A percentile compares a stretch with the other conserved stretches of the same genome.
Conservation (phyloP, 2,329 filamentous ascomycete species). For the Diaporthe aspalathi region DNA sequence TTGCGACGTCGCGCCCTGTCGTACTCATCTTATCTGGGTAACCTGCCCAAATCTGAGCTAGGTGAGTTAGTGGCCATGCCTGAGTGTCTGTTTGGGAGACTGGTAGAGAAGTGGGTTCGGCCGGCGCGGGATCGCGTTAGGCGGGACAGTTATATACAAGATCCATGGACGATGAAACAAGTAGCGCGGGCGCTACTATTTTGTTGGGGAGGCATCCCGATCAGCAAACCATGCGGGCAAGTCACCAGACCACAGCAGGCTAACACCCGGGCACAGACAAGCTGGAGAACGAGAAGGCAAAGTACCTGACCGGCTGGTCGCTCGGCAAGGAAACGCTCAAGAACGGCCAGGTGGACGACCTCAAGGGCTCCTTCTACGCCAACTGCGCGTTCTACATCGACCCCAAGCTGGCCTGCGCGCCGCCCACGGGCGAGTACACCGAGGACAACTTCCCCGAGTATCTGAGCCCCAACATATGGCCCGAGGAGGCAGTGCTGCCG, state of each 20-base stretch:
- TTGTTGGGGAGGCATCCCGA: slow-evolving; percentile 1
- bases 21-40: slow-evolving; percentile 89
- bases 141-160: slow-evolving; percentile 14
- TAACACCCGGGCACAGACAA: slow-evolving; percentile 53
- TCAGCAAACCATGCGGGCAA: not conserved
- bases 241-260: not conserved
- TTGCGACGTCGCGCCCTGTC: slow-evolving; percentile 82
- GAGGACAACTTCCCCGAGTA: slow-evolving; percentile 83
- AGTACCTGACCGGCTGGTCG: slow-evolving; percentile 81
- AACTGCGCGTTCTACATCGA: slow-evolving; percentile 84
- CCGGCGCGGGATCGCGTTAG: not conserved
- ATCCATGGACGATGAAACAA: slow-evolving; percentile 10
- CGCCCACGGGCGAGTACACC: slow-evolving; percentile 68
- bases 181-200: slow-evolving; percentile 11
- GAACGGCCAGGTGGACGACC: slow-evolving; percentile 80
- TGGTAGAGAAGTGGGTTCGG: not conserved
- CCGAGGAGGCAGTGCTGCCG: slow-evolving; percentile 73
- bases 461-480: slow-evolving; percentile 92
- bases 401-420: slow-evolving; percentile 69
- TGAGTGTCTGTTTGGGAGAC: not conserved
- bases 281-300: slow-evolving; percentile 69
- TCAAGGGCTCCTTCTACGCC: slow-evolving; percentile 87
- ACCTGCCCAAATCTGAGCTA: slow-evolving; percentile 77
- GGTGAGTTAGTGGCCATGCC: slow-evolving; percentile 59
- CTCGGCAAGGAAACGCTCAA: slow-evolving; percentile 84